Conservation (phyloP, 148 eudicot genomes). For the Suaeda aralocaspica region DNA sequence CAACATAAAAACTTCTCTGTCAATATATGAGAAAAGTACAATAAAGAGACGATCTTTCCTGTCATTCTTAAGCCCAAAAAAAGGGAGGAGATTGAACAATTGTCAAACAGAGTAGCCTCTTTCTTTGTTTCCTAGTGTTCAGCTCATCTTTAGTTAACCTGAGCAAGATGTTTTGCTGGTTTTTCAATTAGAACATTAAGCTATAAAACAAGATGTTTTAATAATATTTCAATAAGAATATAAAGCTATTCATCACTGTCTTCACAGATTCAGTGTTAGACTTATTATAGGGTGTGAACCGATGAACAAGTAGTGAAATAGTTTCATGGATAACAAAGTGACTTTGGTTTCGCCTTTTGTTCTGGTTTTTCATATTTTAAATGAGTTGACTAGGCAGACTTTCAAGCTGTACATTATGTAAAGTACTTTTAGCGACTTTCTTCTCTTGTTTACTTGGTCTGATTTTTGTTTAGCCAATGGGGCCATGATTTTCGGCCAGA, state of each 20-base stretch:
- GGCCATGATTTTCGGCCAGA: constrained; percentile 99
- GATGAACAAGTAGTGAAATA: background rate
- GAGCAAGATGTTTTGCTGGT: background rate
- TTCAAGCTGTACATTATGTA: background rate
- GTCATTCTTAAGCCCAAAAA: no score
- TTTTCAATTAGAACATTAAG: background rate
- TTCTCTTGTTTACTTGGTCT: constrained; percentile 11
- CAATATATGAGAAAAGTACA: no score
- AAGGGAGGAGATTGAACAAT: no score
- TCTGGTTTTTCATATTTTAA: background rate
- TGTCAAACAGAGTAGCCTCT: background rate
- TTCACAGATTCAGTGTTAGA: background rate
- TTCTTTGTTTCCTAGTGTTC: background rate
- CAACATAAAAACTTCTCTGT: background rate
- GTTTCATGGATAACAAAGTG: background rate
- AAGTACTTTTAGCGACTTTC: background rate
- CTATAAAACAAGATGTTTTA: no score
- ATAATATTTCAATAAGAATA: background rate
- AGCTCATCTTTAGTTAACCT: background rate
- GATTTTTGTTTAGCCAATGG: constrained; percentile 73
- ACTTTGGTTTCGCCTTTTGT: background rate
- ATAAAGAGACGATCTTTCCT: no score
- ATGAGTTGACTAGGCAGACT: background rate
- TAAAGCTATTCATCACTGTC: background rate
- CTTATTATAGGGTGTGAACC: no score